phyloP scores from a whole-genome alignment of 371 early-diverging fungal species.

The Phascolomyces articulosus region DNA sequence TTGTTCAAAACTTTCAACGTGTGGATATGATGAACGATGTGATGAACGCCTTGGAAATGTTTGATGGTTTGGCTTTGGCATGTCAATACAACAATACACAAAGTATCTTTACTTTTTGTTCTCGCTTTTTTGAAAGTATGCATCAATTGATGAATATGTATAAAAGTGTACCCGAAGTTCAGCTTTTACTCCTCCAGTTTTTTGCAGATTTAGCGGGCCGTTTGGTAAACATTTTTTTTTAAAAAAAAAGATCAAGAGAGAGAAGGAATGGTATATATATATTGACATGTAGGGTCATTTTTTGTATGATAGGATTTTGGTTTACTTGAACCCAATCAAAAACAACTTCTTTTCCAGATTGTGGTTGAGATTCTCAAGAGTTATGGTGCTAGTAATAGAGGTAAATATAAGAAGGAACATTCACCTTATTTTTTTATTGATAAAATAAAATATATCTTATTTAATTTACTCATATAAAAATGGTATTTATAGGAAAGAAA shows the following conservation, averaged over 20 bases:
- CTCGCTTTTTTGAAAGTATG: constrained; percentile 69
- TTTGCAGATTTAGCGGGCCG: constrained; percentile 58
- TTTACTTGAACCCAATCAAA: constrained; percentile 40
- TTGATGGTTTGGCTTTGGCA: constrained; percentile 78
- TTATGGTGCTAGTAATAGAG: constrained; percentile 58
- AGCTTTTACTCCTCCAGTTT: constrained; percentile 62
- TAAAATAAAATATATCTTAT: too few species aligned
- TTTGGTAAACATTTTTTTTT: constrained; percentile 30
- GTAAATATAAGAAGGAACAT: too few species aligned
- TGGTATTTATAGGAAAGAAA: constrained; percentile 45
- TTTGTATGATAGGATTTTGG: constrained; percentile 52
- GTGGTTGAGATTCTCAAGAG: constrained; percentile 52
- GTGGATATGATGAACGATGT: constrained; percentile 60
- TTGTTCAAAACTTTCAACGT: constrained; percentile 59
- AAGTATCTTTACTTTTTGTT: constrained; percentile 58
- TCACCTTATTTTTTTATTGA: too few species aligned
- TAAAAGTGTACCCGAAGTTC: constrained; percentile 64
- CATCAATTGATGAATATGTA: constrained; percentile 70
- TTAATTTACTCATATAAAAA: too few species aligned
- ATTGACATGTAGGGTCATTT: background rate
- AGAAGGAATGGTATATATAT: background rate
- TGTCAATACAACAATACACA: constrained; percentile 66
- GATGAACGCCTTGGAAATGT: constrained; percentile 76
- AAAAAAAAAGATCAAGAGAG: background rate
- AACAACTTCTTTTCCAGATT: constrained; percentile 47